phyloP scores from a whole-genome alignment of 1,284 basidiomycete species.

The Heterobasidion irregulare region DNA sequence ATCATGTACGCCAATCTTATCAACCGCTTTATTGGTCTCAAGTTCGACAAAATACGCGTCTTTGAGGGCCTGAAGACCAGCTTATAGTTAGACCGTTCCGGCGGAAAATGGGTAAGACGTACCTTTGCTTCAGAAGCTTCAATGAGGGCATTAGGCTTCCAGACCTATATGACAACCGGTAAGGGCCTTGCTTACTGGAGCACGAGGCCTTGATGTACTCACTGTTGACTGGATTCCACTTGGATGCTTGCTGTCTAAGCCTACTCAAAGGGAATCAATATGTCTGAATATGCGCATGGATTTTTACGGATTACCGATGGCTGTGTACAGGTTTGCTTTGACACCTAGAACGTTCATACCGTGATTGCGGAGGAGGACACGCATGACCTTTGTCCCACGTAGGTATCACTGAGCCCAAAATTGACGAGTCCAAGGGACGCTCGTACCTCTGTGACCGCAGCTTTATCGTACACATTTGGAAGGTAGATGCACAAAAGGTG shows the following conservation, averaged over 20 bases:
- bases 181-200: neutral
- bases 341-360: constrained; percentile 58
- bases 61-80: constrained; percentile 39
- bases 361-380: constrained; percentile 51
- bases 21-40: constrained; percentile 4
- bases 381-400: constrained; percentile 45
- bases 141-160: constrained; percentile 55
- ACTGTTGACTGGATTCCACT: constrained; percentile 67
- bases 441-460: constrained; percentile 42
- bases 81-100: neutral
- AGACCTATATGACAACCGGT: constrained; percentile 33
- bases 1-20: too few relatives aligned
- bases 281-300: neutral
- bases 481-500: constrained; percentile 68
- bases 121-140: constrained; percentile 56
- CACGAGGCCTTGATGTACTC: constrained; percentile 6
- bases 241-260: constrained; percentile 65
- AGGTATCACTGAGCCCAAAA: neutral
- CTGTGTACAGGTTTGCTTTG: constrained; percentile 61
- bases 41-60: constrained; percentile 46
- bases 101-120: constrained; percentile 3
- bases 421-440: neutral
- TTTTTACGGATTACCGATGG: constrained; percentile 34
- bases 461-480: constrained; percentile 60
- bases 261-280: constrained; percentile 22